A percentile compares a stretch with the other conserved stretches of the same genome.
Evolutionary conservation across 2,329 filamentous ascomycete genomes (phyloP).

Genomic region (Apiospora marii): DNA sequence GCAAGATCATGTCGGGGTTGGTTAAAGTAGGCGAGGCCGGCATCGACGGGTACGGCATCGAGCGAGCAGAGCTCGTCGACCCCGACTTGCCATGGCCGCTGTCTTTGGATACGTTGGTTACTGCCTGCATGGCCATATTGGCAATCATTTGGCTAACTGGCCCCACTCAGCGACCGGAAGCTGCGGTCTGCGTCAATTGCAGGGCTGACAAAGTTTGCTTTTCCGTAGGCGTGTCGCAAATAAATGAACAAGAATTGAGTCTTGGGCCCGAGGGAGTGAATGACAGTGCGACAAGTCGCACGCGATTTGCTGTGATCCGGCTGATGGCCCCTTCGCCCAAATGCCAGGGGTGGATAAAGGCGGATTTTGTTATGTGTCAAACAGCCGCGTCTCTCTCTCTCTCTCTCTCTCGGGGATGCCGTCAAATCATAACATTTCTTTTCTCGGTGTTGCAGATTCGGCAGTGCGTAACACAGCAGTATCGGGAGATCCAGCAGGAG

Average conservation of each 20-base stretch:
- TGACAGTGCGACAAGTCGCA: constrained; percentile 8
- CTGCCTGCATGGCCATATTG: constrained; percentile 18
- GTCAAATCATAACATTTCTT: constrained; percentile 15
- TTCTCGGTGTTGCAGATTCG: neutral
- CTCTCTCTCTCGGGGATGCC: constrained; percentile 2
- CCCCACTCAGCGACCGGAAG: neutral
- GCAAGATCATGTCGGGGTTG: constrained; percentile 94
- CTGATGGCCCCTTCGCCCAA: neutral
- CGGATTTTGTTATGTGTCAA: neutral
- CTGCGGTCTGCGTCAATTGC: neutral
- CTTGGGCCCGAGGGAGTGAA: neutral
- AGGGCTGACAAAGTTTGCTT: neutral
- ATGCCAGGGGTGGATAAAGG: neutral
- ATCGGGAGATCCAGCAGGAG: neutral
- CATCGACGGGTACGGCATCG: constrained; percentile 36
- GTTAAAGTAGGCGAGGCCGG: constrained; percentile 86
- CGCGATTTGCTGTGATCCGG: neutral
- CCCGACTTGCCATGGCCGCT: constrained; percentile 3
- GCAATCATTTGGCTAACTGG: constrained; percentile 5
- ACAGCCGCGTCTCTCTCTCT: neutral
- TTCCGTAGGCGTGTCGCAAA: neutral
- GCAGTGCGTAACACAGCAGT: neutral
- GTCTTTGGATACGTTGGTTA: constrained; percentile 1
- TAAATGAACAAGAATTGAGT: constrained; percentile 3
- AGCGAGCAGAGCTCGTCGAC: constrained; percentile 13